These are phyloP conservation scores for Prunus davidiana DNA, from an alignment of 306 rosid genomes.

Conservation along the genomic window DNA sequence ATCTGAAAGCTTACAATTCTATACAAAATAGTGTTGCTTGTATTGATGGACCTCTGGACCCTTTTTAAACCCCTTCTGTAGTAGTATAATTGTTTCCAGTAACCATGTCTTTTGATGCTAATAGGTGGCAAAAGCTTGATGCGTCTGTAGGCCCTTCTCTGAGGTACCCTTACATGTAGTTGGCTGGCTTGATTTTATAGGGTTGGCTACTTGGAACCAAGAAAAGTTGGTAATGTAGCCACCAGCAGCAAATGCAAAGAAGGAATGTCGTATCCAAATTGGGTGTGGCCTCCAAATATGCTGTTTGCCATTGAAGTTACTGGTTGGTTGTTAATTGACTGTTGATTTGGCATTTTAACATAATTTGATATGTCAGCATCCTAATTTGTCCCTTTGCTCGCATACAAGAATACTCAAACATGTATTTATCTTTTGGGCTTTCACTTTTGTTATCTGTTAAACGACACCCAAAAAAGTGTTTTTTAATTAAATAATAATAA, in stretches of 20 bases:
- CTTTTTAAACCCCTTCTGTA: neutral
- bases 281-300: neutral
- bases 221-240: neutral
- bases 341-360: neutral
- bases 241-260: neutral
- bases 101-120: neutral
- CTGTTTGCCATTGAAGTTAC: neutral
- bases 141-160: neutral
- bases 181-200: neutral
- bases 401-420: neutral
- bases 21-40: slow-evolving; percentile 1
- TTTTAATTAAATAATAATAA: too few relatives aligned
- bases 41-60: neutral
- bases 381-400: neutral
- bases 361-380: neutral
- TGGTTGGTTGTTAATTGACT: neutral
- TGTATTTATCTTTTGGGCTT: neutral
- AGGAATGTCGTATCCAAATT: neutral
- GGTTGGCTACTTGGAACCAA: neutral
- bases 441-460: too few relatives aligned
- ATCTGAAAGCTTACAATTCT: neutral
- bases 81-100: neutral
- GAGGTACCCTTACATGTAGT: neutral
- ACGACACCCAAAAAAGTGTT: too few relatives aligned
- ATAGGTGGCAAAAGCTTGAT: neutral